Base-by-base conservation (phyloP, 805 yeast genomes). In the Jamesozyma piceae region DNA sequence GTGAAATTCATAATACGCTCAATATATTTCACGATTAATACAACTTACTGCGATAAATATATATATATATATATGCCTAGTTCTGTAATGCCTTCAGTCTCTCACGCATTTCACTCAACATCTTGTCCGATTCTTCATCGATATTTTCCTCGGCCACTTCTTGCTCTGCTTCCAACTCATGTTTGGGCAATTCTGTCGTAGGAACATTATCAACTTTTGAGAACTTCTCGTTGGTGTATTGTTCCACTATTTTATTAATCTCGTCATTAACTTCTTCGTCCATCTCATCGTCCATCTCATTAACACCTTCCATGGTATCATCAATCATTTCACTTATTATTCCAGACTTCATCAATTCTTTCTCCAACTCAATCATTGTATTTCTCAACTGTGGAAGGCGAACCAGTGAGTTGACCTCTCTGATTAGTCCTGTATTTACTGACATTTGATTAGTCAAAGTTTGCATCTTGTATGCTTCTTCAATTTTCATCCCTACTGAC, bases 321-420 rank as follows among this genome's bases (percentile, higher is more conserved):
- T 84, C 87, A 58, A 89, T 80, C 97, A 92, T 92, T 58, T 92
- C 98, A 51, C 85, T 86, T 42, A 92, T 87, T 36, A 92, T 75
- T 0, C 92, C 92, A 11, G 84, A 76, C 62, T 81, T 83, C 77
- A 84, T 79, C 53, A 90, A 71, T 64, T 92, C 99, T 55, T 75
- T 80, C 46, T 90, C 84, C 44, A 92, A 66, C 52, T 82, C 94
- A 55, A 82, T 82, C 84, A 90, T 87, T 0, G 95, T 80, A 10
- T 75, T 78, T 52, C 78, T 78, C 41, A 92, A 64, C 50, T 82
- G 88, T 0, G 97, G 97, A 41, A 92, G 58, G 47, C 72, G 72
- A 1, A 89, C 81, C 54, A 92, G 68, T 36, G 73, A 73, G 58
- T 87, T 89, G 42, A 92, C 92, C 44, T 90, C 96, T 55, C 73